A percentile compares a stretch with the other conserved stretches of the same genome.
Evolutionary conservation across 2,329 filamentous ascomycete species (phyloP).

Genomic region (Bipolaris zeicola): DNA sequence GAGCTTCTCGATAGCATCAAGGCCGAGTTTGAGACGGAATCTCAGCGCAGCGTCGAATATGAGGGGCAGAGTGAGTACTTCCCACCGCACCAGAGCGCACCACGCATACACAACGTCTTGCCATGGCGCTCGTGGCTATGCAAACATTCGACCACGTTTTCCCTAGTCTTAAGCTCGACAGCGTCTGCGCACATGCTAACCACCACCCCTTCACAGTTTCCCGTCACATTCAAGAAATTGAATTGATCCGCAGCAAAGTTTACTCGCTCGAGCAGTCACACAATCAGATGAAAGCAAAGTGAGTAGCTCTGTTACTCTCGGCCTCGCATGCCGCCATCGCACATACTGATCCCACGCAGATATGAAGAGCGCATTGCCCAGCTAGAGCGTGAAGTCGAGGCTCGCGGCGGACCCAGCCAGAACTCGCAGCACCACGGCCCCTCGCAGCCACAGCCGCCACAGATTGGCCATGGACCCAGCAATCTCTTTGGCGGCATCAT

Average conservation of each 20-base stretch:
- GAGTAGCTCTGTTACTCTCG: slow-evolving; percentile 45
- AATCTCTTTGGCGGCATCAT: slow-evolving; percentile 96
- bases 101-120: neutral
- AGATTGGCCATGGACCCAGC: slow-evolving; percentile 84
- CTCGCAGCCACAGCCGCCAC: slow-evolving; percentile 80
- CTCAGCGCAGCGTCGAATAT: slow-evolving; percentile 80
- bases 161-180: neutral
- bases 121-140: neutral
- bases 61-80: slow-evolving; percentile 88
- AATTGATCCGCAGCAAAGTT: slow-evolving; percentile 90
- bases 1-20: slow-evolving; percentile 92
- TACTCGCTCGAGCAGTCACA: slow-evolving; percentile 92
- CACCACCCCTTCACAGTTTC: slow-evolving; percentile 56
- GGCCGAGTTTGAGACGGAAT: slow-evolving; percentile 86
- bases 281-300: slow-evolving; percentile 90
- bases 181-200: slow-evolving; percentile 5
- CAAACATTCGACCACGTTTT: slow-evolving; percentile 3
- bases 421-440: slow-evolving; percentile 79
- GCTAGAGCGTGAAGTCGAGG: slow-evolving; percentile 85
- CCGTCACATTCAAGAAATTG: slow-evolving; percentile 91
- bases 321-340: neutral
- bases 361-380: slow-evolving; percentile 91
- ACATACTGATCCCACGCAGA: slow-evolving; percentile 56
- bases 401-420: slow-evolving; percentile 68
- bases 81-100: neutral